Percentiles rank a stretch among this genome's conserved stretches.
Evolutionary conservation across 108 stramenopile species (phyloP).

Genomic region (Fistulifera pelliculosa): DNA sequence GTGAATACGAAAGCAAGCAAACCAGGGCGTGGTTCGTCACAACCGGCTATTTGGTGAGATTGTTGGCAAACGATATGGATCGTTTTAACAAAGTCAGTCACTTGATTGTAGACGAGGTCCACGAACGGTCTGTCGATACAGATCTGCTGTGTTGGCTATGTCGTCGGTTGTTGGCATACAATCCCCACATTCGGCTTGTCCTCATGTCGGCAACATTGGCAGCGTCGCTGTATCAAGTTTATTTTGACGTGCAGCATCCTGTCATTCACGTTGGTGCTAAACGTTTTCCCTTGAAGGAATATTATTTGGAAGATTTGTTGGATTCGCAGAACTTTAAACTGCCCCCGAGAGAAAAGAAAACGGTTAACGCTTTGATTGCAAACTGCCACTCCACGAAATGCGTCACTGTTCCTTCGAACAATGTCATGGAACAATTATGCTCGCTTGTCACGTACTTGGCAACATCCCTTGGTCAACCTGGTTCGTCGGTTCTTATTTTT

Average conservation of each 20-base stretch:
- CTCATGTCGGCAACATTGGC: slow-evolving; percentile 86
- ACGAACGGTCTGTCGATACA: slow-evolving; percentile 79
- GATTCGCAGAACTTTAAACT: slow-evolving; percentile 18
- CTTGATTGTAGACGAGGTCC: slow-evolving; percentile 62
- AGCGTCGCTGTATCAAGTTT: slow-evolving; percentile 67
- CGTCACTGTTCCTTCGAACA: slow-evolving; percentile 28
- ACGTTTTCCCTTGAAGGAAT: slow-evolving; percentile 67
- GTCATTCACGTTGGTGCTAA: slow-evolving; percentile 78
- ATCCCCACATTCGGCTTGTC: slow-evolving; percentile 68
- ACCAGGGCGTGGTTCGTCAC: slow-evolving; percentile 81
- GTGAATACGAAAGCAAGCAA: slow-evolving; percentile 57
- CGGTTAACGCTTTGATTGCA: slow-evolving; percentile 26
- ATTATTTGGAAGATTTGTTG: slow-evolving; percentile 68
- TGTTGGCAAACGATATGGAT: slow-evolving; percentile 80
- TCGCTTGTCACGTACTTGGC: slow-evolving; percentile 39
- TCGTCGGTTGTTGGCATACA: slow-evolving; percentile 55
- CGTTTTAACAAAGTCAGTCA: slow-evolving; percentile 64
- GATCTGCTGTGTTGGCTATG: slow-evolving; percentile 82
- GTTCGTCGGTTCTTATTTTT: slow-evolving; percentile 89
- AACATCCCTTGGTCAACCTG: slow-evolving; percentile 43
- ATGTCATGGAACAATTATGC: slow-evolving; percentile 34
- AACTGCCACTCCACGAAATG: slow-evolving; percentile 45
- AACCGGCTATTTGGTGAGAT: slow-evolving; percentile 84
- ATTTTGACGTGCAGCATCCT: slow-evolving; percentile 53
- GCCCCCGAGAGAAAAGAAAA: slow-evolving; percentile 23